phyloP scores from a whole-genome alignment of 2,329 filamentous ascomycete species.

The Trichoderma asperellum region DNA sequence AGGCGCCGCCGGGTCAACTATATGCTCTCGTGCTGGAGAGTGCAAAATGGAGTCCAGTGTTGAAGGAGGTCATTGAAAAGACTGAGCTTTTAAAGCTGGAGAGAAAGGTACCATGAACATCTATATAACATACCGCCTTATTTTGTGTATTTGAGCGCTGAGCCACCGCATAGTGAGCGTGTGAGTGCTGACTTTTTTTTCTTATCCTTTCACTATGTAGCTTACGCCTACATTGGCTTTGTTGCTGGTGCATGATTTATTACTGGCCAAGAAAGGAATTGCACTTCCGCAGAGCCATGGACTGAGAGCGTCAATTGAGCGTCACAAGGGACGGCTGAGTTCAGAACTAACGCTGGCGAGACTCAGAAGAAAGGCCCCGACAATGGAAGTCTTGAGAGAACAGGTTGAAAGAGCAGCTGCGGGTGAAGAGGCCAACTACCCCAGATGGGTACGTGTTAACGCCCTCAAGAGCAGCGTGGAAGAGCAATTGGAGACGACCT shows the following conservation, averaged over 20 bases:
- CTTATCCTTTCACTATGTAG: slow-evolving; percentile 49
- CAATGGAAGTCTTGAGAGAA: slow-evolving; percentile 67
- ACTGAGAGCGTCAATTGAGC: slow-evolving; percentile 72
- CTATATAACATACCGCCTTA: not conserved
- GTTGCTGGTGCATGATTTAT: slow-evolving; percentile 82
- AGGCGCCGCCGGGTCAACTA: slow-evolving; percentile 77
- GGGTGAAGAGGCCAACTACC: slow-evolving; percentile 62
- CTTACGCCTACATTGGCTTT: slow-evolving; percentile 79
- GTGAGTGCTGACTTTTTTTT: slow-evolving; percentile 8
- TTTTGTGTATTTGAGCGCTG: not conserved
- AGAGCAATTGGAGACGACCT: slow-evolving; percentile 74
- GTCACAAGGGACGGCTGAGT: slow-evolving; percentile 78
- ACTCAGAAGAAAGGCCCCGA: slow-evolving; percentile 69
- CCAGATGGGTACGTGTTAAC: slow-evolving; percentile 93
- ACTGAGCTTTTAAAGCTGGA: slow-evolving; percentile 77
- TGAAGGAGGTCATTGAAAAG: slow-evolving; percentile 88
- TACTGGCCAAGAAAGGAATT: slow-evolving; percentile 81
- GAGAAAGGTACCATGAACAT: slow-evolving; percentile 69
- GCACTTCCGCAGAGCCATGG: slow-evolving; percentile 80
- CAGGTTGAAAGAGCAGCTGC: slow-evolving; percentile 57
- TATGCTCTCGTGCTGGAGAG: slow-evolving; percentile 87
- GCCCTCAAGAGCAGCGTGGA: slow-evolving; percentile 71
- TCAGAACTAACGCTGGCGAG: slow-evolving; percentile 84
- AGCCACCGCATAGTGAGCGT: not conserved
- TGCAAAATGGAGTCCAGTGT: slow-evolving; percentile 83